Conservation (phyloP, 768 basidiomycete genomes). For the Leccinum subtestaceum region DNA sequence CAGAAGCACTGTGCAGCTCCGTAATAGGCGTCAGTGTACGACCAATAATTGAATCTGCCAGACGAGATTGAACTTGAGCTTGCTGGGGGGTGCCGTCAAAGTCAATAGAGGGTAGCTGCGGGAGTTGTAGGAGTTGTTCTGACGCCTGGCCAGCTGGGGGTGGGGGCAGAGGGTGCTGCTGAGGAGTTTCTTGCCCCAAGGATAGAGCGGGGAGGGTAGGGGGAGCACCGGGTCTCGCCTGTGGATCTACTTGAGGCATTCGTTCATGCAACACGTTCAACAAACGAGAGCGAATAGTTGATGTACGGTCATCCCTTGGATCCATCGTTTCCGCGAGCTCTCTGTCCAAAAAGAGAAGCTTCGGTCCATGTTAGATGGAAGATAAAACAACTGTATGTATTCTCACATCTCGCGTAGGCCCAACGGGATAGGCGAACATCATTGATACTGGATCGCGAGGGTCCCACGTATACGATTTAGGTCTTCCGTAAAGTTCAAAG, state of each 20-base stretch:
- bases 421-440: slow-evolving; percentile 95
- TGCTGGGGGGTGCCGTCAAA: slow-evolving; percentile 36
- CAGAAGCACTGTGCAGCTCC: slow-evolving; percentile 41
- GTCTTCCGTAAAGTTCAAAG: slow-evolving; percentile 87
- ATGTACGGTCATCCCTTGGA: slow-evolving; percentile 74
- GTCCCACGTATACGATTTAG: slow-evolving; percentile 85
- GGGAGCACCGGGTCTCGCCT: slow-evolving; percentile 5
- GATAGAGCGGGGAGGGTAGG: slow-evolving; percentile 22
- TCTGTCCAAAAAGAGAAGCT: slow-evolving; percentile 87
- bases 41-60: slow-evolving; percentile 18
- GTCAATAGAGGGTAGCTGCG: slow-evolving; percentile 61
- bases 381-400: neutral
- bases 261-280: slow-evolving; percentile 61
- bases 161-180: slow-evolving; percentile 27
- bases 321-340: slow-evolving; percentile 78
- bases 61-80: slow-evolving; percentile 14
- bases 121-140: slow-evolving; percentile 18
- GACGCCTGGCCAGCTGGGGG: slow-evolving; percentile 17
- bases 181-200: slow-evolving; percentile 14
- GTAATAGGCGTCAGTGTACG: slow-evolving; percentile 64
- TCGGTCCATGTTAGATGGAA: slow-evolving; percentile 16
- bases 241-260: slow-evolving; percentile 45
- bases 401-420: slow-evolving; percentile 77
- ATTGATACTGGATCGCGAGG: slow-evolving; percentile 75
- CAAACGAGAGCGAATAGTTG: slow-evolving; percentile 60